These are phyloP conservation scores for Tuber microsphaerosporum DNA, from an alignment of 495 filamentous ascomycete species.

Conservation along the genomic window DNA sequence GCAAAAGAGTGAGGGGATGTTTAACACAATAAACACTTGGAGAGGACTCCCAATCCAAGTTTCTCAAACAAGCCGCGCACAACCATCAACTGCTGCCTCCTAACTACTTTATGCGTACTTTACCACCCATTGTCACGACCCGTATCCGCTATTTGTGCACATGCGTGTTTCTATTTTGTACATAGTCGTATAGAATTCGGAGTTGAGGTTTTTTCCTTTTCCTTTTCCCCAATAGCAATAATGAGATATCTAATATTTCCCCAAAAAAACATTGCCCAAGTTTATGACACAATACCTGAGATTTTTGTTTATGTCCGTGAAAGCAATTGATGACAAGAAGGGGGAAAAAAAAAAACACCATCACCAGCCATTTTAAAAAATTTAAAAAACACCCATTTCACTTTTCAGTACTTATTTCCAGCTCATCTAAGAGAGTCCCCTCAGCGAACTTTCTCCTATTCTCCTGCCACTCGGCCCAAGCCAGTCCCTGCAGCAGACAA, in stretches of 20 bases:
- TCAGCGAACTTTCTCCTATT: conserved; percentile 51
- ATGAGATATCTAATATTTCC: neutral
- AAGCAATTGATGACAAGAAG: neutral
- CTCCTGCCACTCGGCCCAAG: conserved; percentile 77
- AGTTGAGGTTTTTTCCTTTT: conserved; percentile 2
- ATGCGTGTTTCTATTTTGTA: neutral
- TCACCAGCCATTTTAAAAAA: neutral
- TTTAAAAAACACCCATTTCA: neutral
- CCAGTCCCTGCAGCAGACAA: conserved; percentile 75
- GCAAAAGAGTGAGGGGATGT: conserved; percentile 32
- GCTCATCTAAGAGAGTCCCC: conserved; percentile 39
- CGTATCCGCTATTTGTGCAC: neutral
- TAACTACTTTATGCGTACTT: neutral
- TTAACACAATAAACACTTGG: conserved; percentile 29
- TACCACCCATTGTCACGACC: neutral
- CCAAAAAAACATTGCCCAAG: neutral
- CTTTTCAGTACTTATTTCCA: neutral
- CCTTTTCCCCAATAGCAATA: neutral
- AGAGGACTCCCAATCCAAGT: conserved; percentile 21
- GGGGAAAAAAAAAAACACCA: neutral
- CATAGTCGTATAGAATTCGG: neutral
- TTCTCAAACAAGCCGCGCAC: neutral
- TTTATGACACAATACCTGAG: neutral
- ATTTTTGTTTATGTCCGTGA: neutral
- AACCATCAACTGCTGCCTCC: neutral